Percentiles rank a stretch among this genome's conserved stretches.
phyloP scores from a whole-genome alignment of 306 rosid species.

The Gillenia trifoliata region DNA sequence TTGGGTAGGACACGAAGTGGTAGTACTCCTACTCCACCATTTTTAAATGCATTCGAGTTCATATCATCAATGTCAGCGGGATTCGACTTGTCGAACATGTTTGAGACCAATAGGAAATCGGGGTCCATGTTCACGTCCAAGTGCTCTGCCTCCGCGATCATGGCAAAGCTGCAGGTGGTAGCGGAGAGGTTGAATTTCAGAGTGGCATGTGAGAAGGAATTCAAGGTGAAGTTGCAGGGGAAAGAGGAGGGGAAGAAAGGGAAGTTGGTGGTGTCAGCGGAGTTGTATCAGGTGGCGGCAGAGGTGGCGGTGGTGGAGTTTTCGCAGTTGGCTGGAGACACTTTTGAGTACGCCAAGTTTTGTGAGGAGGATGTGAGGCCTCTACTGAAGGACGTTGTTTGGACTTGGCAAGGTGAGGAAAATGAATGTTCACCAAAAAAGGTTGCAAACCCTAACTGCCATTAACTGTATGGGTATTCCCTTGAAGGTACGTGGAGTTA shows the following conservation, averaged over 20 bases:
- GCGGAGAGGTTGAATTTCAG: conserved; percentile 47
- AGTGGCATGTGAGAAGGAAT: conserved; percentile 45
- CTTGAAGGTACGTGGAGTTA: neutral
- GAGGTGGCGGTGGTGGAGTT: conserved; percentile 72
- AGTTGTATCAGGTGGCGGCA: conserved; percentile 69
- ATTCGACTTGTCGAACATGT: conserved; percentile 64
- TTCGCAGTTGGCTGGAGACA: conserved; percentile 59
- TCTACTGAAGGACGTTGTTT: conserved; percentile 76
- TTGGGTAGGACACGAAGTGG: neutral
- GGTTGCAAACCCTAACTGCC: neutral
- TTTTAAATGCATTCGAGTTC: conserved; percentile 76
- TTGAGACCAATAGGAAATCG: conserved; percentile 52
- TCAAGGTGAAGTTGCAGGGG: conserved; percentile 52
- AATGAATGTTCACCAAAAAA: neutral
- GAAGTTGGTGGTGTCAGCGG: conserved; percentile 47
- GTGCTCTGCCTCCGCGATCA: conserved; percentile 49
- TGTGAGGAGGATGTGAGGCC: conserved; percentile 74
- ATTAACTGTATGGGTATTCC: neutral
- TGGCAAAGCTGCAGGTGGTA: conserved; percentile 41
- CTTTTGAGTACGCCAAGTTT: conserved; percentile 58
- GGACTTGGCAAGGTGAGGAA: conserved; percentile 90
- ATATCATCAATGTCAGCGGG: conserved; percentile 71
- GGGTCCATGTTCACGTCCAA: conserved; percentile 60
- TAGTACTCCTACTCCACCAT: conserved; percentile 47
- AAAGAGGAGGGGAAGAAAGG: conserved; percentile 68